Base-by-base conservation (phyloP, 192 early-diverging fungal species). In the Globomyces pollinis-pini region DNA sequence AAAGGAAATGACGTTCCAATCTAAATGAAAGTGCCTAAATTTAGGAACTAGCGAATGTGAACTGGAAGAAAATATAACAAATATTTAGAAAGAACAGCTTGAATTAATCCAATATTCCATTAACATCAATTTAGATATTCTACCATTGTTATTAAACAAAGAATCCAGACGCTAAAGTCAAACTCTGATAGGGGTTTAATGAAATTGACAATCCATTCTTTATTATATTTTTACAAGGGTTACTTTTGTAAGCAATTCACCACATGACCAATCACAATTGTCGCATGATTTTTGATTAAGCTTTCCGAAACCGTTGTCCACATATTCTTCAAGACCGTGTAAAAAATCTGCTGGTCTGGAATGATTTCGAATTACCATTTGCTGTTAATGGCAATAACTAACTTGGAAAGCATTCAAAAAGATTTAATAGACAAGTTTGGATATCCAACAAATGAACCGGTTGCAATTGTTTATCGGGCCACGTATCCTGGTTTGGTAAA, bases 371-470 rank as follows among this genome's bases (percentile, higher is more conserved):
- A n/a, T n/a, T n/a, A n/a, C n/a, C n/a, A n/a, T n/a, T n/a, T n/a
- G n/a, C 69, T 90, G 18, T 64, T 94, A 56, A 94, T 92, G 91
- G 84, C 86, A 1, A 86, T 94, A 38, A 85, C 83, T 32, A 78
- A 85, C 26, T 74, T 91, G 29, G 57, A 57, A 23, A 79, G 76
- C 28, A 60, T 91, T 6, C 72, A 75, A 9, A 65, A 70, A 34
- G 77, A 79, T 58, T 59, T 87, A 66, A 50, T 84, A n/a, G n/a
- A n/a, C 18, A 26, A 15, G 6, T n/a, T 63, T 11, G 71, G 71
- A 8, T 89, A 84, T 69, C 89, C 90, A n/a, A 29, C 41, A 0
- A 66, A 76, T 34, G 44, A 82, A n/a, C 88, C 90, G 0, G 73
- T 75, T 12, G 84, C 81, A 3, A 81, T 90, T 61, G 77, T 94